Base-by-base conservation (phyloP, 139 green algal species). In the Raphidocelis subcapitata region DNA sequence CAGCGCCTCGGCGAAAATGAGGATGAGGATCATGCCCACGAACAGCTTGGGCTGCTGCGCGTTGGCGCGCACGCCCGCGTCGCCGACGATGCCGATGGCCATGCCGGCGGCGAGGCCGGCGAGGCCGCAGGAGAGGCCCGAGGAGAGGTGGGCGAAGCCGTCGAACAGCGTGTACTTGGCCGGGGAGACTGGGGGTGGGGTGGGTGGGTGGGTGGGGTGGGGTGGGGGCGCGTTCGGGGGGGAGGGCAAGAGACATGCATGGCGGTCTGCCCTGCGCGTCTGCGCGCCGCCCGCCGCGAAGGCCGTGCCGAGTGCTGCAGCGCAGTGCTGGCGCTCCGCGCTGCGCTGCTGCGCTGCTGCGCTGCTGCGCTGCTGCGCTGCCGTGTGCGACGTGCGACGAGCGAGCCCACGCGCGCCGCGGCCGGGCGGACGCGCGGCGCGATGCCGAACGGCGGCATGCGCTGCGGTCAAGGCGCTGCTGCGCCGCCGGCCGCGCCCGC, bases 31-130 rank as follows among this genome's bases (percentile, higher is more conserved):
- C 95, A 99, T 98, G 44, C 94, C 96, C 3, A 99, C 95, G 69
- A 99, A 99, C 24, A 99, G 92, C 90, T 98, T 99, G 65, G 96
- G 96, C 83, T 99, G 96, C 88, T 99, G 96, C 28, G 96, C 96
- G 74, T 99, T 99, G 24, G 96, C 96, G 73, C 89, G 86, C 49
- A 99, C 96, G 57, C 96, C 96, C 65, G 95, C 94, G 72, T 99
- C 96, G 52, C 96, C 96, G 4, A 99, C 95, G 65, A 99, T 98
- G 65, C 96, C 96, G 77, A 99, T 99, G 41, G 93, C 94, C 96
- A 99, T 99, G 70, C 96, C 96, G 44, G 96, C 96, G 66, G 92
- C 89, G 5, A 99, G 87, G 31, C 91, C 93, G 47, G 93, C 90
- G 2, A 99, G 86, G 47, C 96, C 96, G 81, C 96, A 99, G 47